These are phyloP conservation scores for Penicillium roqueforti DNA, from an alignment of 495 filamentous ascomycete species.

Conservation along the genomic window DNA sequence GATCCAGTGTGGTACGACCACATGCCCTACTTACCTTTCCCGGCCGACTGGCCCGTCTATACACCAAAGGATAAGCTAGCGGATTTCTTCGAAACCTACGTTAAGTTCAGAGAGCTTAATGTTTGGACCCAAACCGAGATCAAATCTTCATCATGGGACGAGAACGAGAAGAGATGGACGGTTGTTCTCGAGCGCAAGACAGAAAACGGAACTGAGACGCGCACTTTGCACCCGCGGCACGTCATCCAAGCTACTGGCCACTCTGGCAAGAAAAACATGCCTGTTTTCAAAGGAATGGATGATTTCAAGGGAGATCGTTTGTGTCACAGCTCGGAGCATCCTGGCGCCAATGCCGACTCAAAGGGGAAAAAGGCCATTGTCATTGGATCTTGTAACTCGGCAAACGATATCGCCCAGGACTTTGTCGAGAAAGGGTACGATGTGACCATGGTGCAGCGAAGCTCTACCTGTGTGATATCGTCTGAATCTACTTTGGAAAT, in stretches of 20 bases:
- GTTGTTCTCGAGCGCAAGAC: conserved; percentile 50
- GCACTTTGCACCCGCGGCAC: conserved; percentile 61
- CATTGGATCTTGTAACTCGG: conserved; percentile 76
- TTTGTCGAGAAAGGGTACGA: conserved; percentile 75
- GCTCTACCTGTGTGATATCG: conserved; percentile 65
- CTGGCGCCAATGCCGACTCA: conserved; percentile 47
- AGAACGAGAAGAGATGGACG: conserved; percentile 54
- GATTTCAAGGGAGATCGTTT: conserved; percentile 50
- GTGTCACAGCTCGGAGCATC: conserved; percentile 69
- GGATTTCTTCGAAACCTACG: conserved; percentile 74
- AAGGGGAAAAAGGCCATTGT: conserved; percentile 66
- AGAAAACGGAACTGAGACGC: conserved; percentile 48
- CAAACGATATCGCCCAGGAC: conserved; percentile 79
- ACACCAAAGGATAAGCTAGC: conserved; percentile 80
- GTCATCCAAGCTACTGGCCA: conserved; percentile 71
- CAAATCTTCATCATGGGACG: conserved; percentile 49
- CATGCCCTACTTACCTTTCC: conserved; percentile 68
- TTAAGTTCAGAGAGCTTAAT: conserved; percentile 68
- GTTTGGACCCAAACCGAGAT: conserved; percentile 63
- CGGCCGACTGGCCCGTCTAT: conserved; percentile 60
- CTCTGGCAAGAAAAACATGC: conserved; percentile 64
- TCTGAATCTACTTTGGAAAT: conserved; percentile 52
- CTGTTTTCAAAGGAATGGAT: conserved; percentile 57
- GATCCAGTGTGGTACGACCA: conserved; percentile 77
- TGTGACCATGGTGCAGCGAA: conserved; percentile 82